Evolutionary conservation across 78 protist genomes (phyloP).

Genomic region (Dictyostelium brefeldianum): DNA sequence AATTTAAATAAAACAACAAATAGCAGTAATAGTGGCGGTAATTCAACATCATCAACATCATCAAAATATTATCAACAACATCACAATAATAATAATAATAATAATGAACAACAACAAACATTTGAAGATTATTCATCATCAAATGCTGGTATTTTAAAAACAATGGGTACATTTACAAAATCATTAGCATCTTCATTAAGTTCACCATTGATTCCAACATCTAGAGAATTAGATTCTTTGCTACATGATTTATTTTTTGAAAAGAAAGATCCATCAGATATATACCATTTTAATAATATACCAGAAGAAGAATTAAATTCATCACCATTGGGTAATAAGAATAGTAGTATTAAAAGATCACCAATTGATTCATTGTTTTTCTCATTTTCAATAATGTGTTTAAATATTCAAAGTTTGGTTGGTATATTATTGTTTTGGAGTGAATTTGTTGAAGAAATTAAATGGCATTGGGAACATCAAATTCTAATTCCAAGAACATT

Average conservation of each 20-base stretch:
- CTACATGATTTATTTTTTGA: constrained; percentile 59
- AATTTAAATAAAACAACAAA: constrained; percentile 26
- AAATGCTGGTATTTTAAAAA: not conserved
- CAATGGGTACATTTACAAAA: constrained; percentile 49
- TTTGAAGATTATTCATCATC: not conserved
- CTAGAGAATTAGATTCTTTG: constrained; percentile 34
- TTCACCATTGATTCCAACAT: constrained; percentile 60
- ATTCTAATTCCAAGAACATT: constrained; percentile 63
- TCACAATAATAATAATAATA: not conserved
- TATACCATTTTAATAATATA: constrained; percentile 61
- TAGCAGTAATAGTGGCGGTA: not conserved
- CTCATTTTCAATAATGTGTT: constrained; percentile 53
- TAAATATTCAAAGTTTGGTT: constrained; percentile 43
- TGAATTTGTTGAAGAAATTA: constrained; percentile 71
- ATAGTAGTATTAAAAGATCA: constrained; percentile 41
- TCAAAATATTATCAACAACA: not conserved
- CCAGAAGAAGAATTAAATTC: constrained; percentile 59
- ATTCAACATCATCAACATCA: not conserved
- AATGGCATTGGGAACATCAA: constrained; percentile 80
- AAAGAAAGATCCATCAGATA: constrained; percentile 31
- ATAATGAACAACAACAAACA: constrained; percentile 11
- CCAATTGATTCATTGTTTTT: constrained; percentile 70
- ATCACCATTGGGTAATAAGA: constrained; percentile 29
- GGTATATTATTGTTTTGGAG: constrained; percentile 53
- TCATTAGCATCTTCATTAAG: constrained; percentile 42